A percentile compares a stretch with the other conserved stretches of the same genome.
Evolutionary conservation across 225 moss, liverwort and hornwort genomes (phyloP).

Genomic region (Pleurozium schreberi): DNA sequence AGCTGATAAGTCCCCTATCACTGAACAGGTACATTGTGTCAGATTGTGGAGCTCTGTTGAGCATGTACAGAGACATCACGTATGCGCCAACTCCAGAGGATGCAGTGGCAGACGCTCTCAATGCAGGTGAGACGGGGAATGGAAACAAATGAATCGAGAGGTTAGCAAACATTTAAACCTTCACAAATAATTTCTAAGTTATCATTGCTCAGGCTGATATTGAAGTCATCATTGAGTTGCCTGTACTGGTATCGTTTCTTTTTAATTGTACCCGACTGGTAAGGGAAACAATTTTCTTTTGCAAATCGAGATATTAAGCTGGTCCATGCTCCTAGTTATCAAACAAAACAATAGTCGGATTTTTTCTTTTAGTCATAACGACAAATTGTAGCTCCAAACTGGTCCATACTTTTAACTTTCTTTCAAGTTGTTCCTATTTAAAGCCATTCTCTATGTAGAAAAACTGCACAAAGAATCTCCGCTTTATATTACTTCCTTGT

Average conservation of each 20-base stretch:
- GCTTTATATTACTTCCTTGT: background rate
- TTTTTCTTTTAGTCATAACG: background rate
- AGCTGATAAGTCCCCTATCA: background rate
- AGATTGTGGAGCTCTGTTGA: constrained; percentile 24
- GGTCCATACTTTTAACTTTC: too few relatives aligned
- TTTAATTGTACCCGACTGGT: background rate
- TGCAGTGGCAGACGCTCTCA: constrained; percentile 13
- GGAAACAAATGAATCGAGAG: background rate
- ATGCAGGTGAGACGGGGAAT: constrained; percentile 13
- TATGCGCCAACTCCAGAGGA: constrained; percentile 21
- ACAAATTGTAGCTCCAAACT: background rate
- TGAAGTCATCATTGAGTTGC: too few relatives aligned
- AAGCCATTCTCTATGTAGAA: background rate
- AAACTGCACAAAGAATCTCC: background rate
- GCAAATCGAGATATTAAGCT: too few relatives aligned
- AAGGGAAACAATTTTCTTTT: background rate
- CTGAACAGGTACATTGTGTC: constrained; percentile 20
- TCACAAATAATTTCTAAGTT: background rate
- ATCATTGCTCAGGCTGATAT: background rate
- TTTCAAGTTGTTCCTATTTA: background rate
- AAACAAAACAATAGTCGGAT: background rate
- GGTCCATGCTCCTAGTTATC: too few relatives aligned
- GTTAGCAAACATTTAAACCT: background rate
- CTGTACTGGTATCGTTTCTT: background rate
- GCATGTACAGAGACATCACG: background rate